These are phyloP conservation scores for Boletus bicolor DNA, from an alignment of 768 basidiomycete species.

Conservation along the genomic window DNA sequence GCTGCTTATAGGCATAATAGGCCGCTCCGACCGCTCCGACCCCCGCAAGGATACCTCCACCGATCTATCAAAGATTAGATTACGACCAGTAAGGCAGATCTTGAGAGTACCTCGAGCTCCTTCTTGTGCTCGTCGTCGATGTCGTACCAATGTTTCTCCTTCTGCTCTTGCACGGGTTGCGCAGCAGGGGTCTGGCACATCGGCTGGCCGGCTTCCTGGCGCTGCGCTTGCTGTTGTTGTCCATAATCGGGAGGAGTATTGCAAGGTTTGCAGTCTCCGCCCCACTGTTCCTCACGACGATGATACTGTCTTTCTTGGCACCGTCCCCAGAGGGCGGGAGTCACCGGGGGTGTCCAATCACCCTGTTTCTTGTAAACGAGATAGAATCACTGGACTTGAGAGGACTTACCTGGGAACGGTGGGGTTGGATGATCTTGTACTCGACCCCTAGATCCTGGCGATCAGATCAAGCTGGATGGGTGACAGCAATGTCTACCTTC, in stretches of 20 bases:
- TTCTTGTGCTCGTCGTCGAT: slow-evolving; percentile 55
- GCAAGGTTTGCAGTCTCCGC: slow-evolving; percentile 14
- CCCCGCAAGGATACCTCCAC: slow-evolving; percentile 59
- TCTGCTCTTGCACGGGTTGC: slow-evolving; percentile 40
- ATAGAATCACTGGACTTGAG: neutral
- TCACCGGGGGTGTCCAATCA: slow-evolving; percentile 63
- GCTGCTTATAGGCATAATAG: slow-evolving; percentile 48
- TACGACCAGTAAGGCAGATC: neutral
- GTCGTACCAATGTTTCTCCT: slow-evolving; percentile 55
- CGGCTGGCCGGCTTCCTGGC: slow-evolving; percentile 25
- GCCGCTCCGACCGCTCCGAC: slow-evolving; percentile 52
- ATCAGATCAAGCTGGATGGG: slow-evolving; percentile 6
- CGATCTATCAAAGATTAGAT: slow-evolving; percentile 43
- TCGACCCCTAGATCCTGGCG: slow-evolving; percentile 34
- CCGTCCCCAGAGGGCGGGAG: slow-evolving; percentile 69
- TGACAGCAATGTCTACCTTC: slow-evolving; percentile 40
- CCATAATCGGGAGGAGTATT: slow-evolving; percentile 2
- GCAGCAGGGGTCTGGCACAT: slow-evolving; percentile 14
- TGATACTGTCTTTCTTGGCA: slow-evolving; percentile 33
- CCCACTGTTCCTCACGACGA: slow-evolving; percentile 17
- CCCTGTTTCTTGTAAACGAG: slow-evolving; percentile 35
- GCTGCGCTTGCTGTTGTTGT: slow-evolving; percentile 31
- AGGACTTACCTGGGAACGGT: slow-evolving; percentile 56
- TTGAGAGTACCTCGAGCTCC: slow-evolving; percentile 46
- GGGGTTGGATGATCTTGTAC: slow-evolving; percentile 73